phyloP scores from a whole-genome alignment of 192 early-diverging fungal genomes.

The Paraglomus brasilianum region DNA sequence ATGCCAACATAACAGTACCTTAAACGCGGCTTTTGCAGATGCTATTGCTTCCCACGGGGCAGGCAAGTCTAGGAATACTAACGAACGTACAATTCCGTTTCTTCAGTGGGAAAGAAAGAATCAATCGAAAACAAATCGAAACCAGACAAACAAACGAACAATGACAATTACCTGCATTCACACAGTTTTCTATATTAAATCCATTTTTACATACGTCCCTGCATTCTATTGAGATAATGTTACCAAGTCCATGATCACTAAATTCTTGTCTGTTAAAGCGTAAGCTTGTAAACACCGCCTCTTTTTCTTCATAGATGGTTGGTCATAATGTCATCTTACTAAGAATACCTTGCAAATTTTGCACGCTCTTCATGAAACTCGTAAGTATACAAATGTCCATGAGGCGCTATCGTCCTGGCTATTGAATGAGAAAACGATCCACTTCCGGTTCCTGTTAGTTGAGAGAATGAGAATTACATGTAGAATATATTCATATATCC shows the following conservation, averaged over 20 bases:
- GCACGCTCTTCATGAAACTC: slow-evolving; percentile 89
- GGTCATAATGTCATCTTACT: no score
- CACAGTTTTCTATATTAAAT: slow-evolving; percentile 71
- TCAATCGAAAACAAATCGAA: not conserved
- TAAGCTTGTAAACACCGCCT: no score
- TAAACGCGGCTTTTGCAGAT: slow-evolving; percentile 82
- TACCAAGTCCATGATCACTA: slow-evolving; percentile 65
- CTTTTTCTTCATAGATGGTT: no score
- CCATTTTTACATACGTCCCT: slow-evolving; percentile 89
- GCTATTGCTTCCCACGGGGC: slow-evolving; percentile 93
- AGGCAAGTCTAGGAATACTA: slow-evolving; percentile 93
- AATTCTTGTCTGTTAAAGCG: slow-evolving; percentile 70
- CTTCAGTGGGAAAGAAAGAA: no score
- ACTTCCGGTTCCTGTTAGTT: slow-evolving; percentile 82
- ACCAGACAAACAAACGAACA: not conserved
- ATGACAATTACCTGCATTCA: slow-evolving; percentile 68
- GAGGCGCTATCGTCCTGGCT: slow-evolving; percentile 81
- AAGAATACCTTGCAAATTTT: slow-evolving; percentile 47
- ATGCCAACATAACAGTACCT: slow-evolving; percentile 32
- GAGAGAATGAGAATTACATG: not conserved
- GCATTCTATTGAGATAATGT: slow-evolving; percentile 70
- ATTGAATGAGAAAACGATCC: slow-evolving; percentile 98
- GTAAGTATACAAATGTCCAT: slow-evolving; percentile 88
- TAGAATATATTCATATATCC: not conserved
- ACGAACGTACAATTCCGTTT: not conserved